These are phyloP conservation scores for Boletus barrowsii DNA, from an alignment of 768 basidiomycete genomes.

Conservation along the genomic window DNA sequence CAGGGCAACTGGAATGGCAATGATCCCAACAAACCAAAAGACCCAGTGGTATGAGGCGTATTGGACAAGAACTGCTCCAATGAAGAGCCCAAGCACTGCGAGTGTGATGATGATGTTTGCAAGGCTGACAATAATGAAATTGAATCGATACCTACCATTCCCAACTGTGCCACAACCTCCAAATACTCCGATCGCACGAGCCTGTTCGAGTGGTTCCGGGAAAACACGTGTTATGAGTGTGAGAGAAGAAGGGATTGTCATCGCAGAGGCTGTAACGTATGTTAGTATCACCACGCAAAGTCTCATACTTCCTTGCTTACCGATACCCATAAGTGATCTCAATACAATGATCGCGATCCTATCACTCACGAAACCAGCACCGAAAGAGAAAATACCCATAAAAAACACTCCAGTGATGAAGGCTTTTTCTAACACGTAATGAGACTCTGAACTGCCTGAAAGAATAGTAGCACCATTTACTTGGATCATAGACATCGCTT, in stretches of 20 bases:
- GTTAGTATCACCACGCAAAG: not conserved
- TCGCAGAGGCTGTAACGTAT: slow-evolving; percentile 37
- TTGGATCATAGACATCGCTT: slow-evolving; percentile 29
- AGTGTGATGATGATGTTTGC: not conserved
- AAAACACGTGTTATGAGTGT: slow-evolving; percentile 49
- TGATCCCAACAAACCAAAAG: slow-evolving; percentile 46
- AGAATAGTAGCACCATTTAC: slow-evolving; percentile 27
- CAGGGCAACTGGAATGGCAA: slow-evolving; percentile 35
- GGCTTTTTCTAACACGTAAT: slow-evolving; percentile 37
- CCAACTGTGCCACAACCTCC: slow-evolving; percentile 46
- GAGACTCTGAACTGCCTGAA: slow-evolving; percentile 17
- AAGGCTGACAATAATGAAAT: not conserved
- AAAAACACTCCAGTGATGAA: slow-evolving; percentile 40
- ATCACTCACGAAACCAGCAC: slow-evolving; percentile 43
- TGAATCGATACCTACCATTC: slow-evolving; percentile 31
- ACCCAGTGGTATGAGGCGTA: slow-evolving; percentile 47
- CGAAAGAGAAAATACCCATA: slow-evolving; percentile 44
- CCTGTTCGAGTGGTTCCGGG: slow-evolving; percentile 44
- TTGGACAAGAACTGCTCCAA: slow-evolving; percentile 42
- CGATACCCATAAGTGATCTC: slow-evolving; percentile 49
- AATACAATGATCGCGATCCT: slow-evolving; percentile 49
- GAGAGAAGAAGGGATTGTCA: slow-evolving; percentile 52
- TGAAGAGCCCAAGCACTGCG: slow-evolving; percentile 39
- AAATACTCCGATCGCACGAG: slow-evolving; percentile 45
- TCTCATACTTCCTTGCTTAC: slow-evolving; percentile 21